A percentile compares a stretch with the other conserved stretches of the same genome.
Conservation (phyloP, 495 filamentous ascomycete species). For the Neurospora hispaniola region DNA sequence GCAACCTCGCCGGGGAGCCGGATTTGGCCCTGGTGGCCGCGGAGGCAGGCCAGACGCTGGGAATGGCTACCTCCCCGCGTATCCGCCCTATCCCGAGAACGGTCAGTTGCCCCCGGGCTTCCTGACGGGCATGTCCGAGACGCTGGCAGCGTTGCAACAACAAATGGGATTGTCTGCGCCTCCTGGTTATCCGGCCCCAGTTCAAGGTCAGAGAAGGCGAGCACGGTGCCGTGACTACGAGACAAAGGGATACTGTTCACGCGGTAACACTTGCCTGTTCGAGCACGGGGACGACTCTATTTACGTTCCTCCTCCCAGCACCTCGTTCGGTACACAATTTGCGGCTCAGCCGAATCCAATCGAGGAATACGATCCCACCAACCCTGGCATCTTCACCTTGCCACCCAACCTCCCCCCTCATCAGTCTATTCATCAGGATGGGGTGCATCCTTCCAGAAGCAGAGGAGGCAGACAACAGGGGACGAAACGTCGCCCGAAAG, state of each 20-base stretch:
- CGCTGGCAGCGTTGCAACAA: slow-evolving; percentile 1
- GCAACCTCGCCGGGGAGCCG: slow-evolving; percentile 58
- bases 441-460: neutral
- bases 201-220: slow-evolving; percentile 22
- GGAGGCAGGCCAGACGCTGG: slow-evolving; percentile 34
- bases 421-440: neutral
- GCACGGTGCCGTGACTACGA: slow-evolving; percentile 80
- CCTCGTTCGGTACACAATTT: neutral
- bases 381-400: slow-evolving; percentile 23
- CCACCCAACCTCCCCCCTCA: neutral
- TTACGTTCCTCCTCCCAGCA: slow-evolving; percentile 3
- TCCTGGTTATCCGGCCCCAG: slow-evolving; percentile 43
- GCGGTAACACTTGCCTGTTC: slow-evolving; percentile 62
- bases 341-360: slow-evolving; percentile 9
- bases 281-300: slow-evolving; percentile 51
- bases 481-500: slow-evolving; percentile 31
- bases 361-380: slow-evolving; percentile 79
- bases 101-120: neutral
- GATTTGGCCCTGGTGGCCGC: slow-evolving; percentile 38
- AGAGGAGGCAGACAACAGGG: slow-evolving; percentile 14
- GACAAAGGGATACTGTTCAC: slow-evolving; percentile 72
- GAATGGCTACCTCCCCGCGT: slow-evolving; percentile 3
- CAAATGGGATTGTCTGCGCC: neutral
- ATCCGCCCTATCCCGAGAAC: neutral
- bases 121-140: neutral